Conservation (phyloP, 306 rosid species). For the Sicyos edulis region DNA sequence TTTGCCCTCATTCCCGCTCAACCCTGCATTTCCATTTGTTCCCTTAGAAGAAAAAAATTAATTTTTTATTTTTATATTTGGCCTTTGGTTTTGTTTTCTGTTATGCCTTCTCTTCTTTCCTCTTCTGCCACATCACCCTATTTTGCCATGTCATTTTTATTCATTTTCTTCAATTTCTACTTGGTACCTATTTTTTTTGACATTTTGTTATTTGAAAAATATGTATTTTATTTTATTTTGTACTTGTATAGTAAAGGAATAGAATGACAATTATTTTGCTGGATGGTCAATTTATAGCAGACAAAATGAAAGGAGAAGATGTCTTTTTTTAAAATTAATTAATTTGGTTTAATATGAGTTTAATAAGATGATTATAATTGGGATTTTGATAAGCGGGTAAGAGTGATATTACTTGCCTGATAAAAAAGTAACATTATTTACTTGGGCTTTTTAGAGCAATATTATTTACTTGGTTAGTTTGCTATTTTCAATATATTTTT, state of each 20-base stretch:
- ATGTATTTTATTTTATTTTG: not conserved
- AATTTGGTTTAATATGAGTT: not conserved
- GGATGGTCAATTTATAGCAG: not conserved
- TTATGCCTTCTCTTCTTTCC: not conserved
- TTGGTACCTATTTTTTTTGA: not conserved
- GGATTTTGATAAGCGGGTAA: not conserved
- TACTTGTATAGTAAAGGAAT: no score
- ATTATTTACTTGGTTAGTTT: not conserved
- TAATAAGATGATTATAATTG: not conserved
- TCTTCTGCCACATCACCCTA: constrained; percentile 16
- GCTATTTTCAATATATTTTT: no score
- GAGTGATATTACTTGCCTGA: not conserved
- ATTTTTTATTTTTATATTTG: not conserved
- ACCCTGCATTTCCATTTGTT: not conserved
- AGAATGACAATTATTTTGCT: not conserved
- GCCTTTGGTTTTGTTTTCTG: constrained; percentile 14
- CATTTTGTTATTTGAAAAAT: not conserved
- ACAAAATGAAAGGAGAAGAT: not conserved
- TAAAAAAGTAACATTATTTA: no score
- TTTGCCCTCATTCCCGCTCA: constrained; percentile 8
- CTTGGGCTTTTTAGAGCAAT: no score
- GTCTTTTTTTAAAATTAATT: not conserved
- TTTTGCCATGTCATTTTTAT: constrained; percentile 1
- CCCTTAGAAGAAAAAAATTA: no score
- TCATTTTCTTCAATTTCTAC: not conserved